These are phyloP conservation scores for Cudoniella acicularis DNA, from an alignment of 495 filamentous ascomycete species.

Conservation along the genomic window DNA sequence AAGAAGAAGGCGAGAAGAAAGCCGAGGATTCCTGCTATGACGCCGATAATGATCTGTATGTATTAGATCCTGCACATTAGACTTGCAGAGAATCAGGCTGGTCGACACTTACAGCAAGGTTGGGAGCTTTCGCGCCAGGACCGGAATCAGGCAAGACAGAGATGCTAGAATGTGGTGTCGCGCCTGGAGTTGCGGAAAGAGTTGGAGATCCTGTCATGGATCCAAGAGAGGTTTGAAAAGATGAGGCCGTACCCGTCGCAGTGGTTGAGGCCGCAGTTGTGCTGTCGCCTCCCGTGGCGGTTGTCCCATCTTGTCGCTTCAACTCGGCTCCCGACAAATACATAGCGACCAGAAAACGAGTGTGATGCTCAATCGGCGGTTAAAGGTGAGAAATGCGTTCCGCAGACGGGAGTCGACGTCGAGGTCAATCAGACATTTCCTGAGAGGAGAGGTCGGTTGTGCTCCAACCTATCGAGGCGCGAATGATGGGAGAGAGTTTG, in stretches of 20 bases:
- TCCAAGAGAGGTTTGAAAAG: neutral
- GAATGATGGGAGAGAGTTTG: too few species aligned
- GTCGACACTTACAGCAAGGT: neutral
- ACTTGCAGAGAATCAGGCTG: neutral
- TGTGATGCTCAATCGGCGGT: neutral
- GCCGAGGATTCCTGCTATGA: conserved; percentile 37
- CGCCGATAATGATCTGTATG: conserved; percentile 31
- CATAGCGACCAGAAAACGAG: conserved; percentile 8
- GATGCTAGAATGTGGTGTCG: too few species aligned
- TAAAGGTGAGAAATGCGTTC: neutral
- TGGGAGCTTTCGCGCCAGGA: too few species aligned
- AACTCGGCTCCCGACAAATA: conserved; percentile 1
- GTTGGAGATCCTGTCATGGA: neutral
- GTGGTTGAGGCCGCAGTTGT: neutral
- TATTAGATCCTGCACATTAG: neutral
- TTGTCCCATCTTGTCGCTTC: neutral
- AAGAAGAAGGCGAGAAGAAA: conserved; percentile 41
- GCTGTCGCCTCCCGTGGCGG: neutral
- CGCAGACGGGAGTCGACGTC: neutral
- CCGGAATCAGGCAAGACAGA: too few species aligned
- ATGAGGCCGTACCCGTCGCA: neutral
- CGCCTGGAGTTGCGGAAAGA: too few species aligned
- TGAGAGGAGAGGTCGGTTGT: neutral
- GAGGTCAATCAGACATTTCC: neutral
- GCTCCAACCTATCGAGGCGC: neutral